Evolutionary conservation across 768 basidiomycete genomes (phyloP).

Genomic region (Daedaleopsis nitida): DNA sequence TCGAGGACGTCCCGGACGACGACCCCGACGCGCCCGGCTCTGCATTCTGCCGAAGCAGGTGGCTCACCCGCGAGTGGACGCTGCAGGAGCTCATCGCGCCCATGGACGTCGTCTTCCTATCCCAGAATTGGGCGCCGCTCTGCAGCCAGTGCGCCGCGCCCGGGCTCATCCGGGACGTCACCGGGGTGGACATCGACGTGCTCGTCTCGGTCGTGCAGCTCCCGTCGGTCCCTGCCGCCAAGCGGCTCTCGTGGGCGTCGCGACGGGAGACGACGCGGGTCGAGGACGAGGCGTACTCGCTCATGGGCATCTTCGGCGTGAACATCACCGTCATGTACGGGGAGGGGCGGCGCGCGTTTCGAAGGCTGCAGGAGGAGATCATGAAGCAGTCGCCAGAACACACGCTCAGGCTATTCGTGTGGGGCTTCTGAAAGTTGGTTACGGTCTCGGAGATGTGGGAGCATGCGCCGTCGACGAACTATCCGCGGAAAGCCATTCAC

Average conservation of each 20-base stretch:
- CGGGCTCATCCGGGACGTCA: neutral
- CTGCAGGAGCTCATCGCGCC: conserved; percentile 10
- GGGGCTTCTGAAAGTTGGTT: neutral
- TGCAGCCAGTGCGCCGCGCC: neutral
- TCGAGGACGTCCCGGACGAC: conserved; percentile 6
- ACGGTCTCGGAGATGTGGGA: neutral
- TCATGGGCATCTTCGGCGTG: conserved; percentile 6
- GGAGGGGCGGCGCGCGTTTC: conserved; percentile 2
- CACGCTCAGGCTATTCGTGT: conserved; percentile 1
- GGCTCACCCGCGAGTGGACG: conserved; percentile 8
- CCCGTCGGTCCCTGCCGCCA: neutral
- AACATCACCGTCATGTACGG: conserved; percentile 1
- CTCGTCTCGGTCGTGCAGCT: neutral
- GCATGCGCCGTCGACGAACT: neutral
- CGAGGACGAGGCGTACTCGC: conserved; percentile 9
- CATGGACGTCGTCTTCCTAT: conserved; percentile 1
- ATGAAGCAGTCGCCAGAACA: neutral
- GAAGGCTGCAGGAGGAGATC: conserved; percentile 2
- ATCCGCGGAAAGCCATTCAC: neutral
- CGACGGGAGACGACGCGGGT: neutral
- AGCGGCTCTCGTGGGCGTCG: conserved; percentile 7
- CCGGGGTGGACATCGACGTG: neutral
- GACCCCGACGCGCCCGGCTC: neutral
- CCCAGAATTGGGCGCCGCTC: neutral
- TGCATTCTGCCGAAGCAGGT: neutral